Conservation (phyloP, 495 filamentous ascomycete genomes). For the Symbiotaphrina buchneri region DNA sequence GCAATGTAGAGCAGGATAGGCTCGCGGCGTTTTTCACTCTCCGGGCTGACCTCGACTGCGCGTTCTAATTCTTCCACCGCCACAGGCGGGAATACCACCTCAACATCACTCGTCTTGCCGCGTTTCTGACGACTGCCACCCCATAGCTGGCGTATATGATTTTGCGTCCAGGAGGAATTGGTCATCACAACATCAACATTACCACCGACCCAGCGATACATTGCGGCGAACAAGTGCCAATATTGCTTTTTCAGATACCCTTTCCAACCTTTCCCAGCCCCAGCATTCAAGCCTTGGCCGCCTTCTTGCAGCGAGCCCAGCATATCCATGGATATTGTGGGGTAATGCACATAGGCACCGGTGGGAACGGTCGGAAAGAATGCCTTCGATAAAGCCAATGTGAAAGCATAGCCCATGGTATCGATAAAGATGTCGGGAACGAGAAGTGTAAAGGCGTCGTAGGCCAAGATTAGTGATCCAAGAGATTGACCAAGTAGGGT, state of each 20-base stretch:
- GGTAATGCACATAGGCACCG: conserved; percentile 90
- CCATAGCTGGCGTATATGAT: conserved; percentile 68
- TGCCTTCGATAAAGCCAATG: conserved; percentile 56
- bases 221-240: conserved; percentile 62
- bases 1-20: conserved; percentile 52
- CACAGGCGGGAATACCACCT: conserved; percentile 77
- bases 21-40: conserved; percentile 41
- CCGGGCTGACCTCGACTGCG: conserved; percentile 40
- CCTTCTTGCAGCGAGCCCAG: conserved; percentile 57
- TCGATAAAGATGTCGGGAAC: conserved; percentile 90
- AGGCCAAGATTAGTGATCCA: conserved; percentile 67
- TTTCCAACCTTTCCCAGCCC: conserved; percentile 42
- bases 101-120: conserved; percentile 15
- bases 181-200: conserved; percentile 86
- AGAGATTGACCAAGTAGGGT: conserved; percentile 86
- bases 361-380: conserved; percentile 69
- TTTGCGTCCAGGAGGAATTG: conserved; percentile 84
- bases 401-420: conserved; percentile 95
- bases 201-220: conserved; percentile 63
- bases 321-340: conserved; percentile 98
- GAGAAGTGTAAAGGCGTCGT: conserved; percentile 79
- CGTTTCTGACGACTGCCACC: conserved; percentile 23
- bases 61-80: conserved; percentile 63
- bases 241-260: conserved; percentile 53
- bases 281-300: conserved; percentile 64